Conservation (phyloP, 345 rosid genomes). For the Noccaea caerulescens region DNA sequence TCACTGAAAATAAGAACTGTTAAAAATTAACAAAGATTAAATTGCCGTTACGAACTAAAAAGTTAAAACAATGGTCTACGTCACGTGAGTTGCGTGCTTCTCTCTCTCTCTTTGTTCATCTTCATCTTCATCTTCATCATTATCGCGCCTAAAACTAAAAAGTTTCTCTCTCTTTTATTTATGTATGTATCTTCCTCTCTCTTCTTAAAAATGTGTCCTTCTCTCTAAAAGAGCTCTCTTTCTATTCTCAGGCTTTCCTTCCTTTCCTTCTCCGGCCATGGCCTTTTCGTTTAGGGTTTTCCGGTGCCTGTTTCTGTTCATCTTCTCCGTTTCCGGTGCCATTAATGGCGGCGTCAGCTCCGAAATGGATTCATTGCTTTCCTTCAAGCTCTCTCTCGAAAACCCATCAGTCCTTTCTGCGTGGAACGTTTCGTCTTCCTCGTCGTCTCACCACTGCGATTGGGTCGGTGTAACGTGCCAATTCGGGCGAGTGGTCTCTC, state of each 20-base stretch:
- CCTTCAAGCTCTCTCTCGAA: constrained; percentile 56
- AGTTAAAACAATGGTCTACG: constrained; percentile 31
- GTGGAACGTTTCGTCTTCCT: constrained; percentile 58
- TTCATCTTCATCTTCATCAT: constrained; percentile 12
- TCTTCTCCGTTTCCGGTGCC: constrained; percentile 31
- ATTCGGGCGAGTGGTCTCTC: constrained; percentile 53
- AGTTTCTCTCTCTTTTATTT: constrained; percentile 36
- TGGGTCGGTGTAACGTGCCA: constrained; percentile 83
- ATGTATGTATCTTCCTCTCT: constrained; percentile 22
- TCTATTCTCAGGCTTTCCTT: neutral
- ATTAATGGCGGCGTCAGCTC: constrained; percentile 29
- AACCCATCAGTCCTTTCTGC: constrained; percentile 54
- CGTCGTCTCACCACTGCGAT: constrained; percentile 40
- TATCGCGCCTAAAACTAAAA: constrained; percentile 44
- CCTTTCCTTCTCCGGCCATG: constrained; percentile 27
- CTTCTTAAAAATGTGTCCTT: neutral
- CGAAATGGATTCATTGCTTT: constrained; percentile 51
- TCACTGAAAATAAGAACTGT: constrained; percentile 13
- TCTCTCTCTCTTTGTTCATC: constrained; percentile 16
- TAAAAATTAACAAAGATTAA: neutral
- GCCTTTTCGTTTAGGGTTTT: constrained; percentile 32
- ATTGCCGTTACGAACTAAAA: constrained; percentile 43
- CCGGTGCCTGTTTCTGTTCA: constrained; percentile 29
- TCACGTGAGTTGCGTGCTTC: constrained; percentile 64
- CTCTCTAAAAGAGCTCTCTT: neutral